Percentiles rank a stretch among this genome's conserved stretches.
Conservation (phyloP, 257 asterid genomes). For the Linaria vulgaris region DNA sequence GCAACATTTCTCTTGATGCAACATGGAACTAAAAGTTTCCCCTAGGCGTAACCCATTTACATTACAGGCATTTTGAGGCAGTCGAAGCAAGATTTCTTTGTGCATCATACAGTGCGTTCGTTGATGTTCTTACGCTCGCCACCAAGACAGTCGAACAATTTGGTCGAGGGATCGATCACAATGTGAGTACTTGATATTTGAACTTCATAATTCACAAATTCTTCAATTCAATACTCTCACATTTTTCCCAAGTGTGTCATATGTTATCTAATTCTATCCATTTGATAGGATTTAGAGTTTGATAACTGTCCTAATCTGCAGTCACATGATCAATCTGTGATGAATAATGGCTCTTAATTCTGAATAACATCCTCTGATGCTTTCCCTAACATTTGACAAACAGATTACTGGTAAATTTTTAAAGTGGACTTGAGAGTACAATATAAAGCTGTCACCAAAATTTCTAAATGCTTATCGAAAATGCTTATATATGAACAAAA, state of each 20-base stretch:
- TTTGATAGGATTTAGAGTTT: neutral
- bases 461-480: neutral
- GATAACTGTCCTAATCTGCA: neutral
- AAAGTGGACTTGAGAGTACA: too few species aligned
- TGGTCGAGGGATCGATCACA: conserved; percentile 38
- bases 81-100: conserved; percentile 86
- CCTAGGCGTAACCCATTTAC: conserved; percentile 2
- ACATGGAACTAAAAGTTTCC: neutral
- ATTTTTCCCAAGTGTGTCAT: too few species aligned
- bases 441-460: too few species aligned
- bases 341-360: too few species aligned
- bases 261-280: too few species aligned
- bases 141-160: conserved; percentile 75
- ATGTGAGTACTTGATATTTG: too few species aligned
- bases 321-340: too few species aligned
- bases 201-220: too few species aligned
- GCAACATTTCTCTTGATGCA: neutral
- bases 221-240: conserved; percentile 1
- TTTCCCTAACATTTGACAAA: too few species aligned
- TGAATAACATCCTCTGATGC: too few species aligned
- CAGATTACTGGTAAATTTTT: too few species aligned
- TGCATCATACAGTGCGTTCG: conserved; percentile 79
- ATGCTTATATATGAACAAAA: too few species aligned
- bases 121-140: conserved; percentile 79
- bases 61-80: conserved; percentile 76